Evolutionary conservation across 1,284 basidiomycete species (phyloP).

Genomic region (Ceratobasidium sp.): DNA sequence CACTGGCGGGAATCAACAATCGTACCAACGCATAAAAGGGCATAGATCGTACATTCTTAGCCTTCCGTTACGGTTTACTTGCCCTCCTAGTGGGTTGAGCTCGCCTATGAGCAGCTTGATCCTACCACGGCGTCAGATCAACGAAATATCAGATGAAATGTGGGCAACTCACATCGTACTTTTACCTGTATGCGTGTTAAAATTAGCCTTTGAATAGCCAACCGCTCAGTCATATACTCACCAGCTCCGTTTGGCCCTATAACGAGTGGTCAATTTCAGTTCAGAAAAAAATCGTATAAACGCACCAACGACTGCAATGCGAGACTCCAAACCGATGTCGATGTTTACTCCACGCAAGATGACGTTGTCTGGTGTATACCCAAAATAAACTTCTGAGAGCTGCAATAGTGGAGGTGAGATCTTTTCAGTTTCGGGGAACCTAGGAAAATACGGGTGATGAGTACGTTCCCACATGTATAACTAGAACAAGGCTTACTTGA

Average conservation of each 20-base stretch:
- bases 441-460: slow-evolving; percentile 45
- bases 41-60: slow-evolving; percentile 72
- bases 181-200: slow-evolving; percentile 73
- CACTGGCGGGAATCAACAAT: slow-evolving; percentile 52
- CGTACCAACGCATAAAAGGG: neutral
- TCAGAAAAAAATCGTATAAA: neutral
- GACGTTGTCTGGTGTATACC: slow-evolving; percentile 82
- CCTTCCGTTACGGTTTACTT: slow-evolving; percentile 89
- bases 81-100: slow-evolving; percentile 77
- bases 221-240: slow-evolving; percentile 42
- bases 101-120: slow-evolving; percentile 97
- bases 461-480: neutral
- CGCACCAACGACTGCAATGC: slow-evolving; percentile 82
- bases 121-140: slow-evolving; percentile 50
- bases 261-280: neutral
- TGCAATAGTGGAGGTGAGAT: slow-evolving; percentile 97
- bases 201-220: slow-evolving; percentile 47
- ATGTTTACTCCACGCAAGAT: slow-evolving; percentile 86
- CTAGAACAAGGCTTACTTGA: slow-evolving; percentile 62
- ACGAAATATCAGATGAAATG: slow-evolving; percentile 23
- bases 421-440: slow-evolving; percentile 93
- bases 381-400: slow-evolving; percentile 90
- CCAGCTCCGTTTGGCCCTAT: slow-evolving; percentile 61
- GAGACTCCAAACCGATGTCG: slow-evolving; percentile 87
- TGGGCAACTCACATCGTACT: slow-evolving; percentile 67